Evolutionary conservation across 2,329 filamentous ascomycete species (phyloP).

Genomic region (Cladosporium colombiae): DNA sequence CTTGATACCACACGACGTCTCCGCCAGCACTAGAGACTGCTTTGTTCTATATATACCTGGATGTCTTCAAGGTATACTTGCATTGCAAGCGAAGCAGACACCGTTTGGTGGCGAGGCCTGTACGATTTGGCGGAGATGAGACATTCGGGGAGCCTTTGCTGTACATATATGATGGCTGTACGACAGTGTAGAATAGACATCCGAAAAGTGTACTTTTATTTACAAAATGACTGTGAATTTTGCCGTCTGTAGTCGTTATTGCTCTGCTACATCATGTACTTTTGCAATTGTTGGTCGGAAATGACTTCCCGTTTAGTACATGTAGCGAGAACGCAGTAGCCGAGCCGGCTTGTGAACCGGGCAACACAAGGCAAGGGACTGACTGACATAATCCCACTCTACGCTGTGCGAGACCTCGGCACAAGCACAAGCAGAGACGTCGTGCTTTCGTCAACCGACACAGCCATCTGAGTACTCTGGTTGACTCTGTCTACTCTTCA

Average conservation of each 20-base stretch:
- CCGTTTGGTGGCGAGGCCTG: not conserved
- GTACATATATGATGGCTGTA: not conserved
- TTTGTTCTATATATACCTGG: not conserved
- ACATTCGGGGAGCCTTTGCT: not conserved
- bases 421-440: not conserved
- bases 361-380: not conserved
- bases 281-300: not conserved
- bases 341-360: not conserved
- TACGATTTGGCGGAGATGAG: not conserved
- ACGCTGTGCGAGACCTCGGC: not conserved
- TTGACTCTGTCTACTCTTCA: not conserved
- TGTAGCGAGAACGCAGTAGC: not conserved
- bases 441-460: not conserved
- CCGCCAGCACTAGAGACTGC: not conserved
- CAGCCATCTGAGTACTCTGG: not conserved
- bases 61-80: not conserved
- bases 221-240: not conserved
- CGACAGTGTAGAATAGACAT: slow-evolving; percentile 1
- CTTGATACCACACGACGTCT: not conserved
- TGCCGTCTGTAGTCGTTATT: too few species aligned
- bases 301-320: not conserved
- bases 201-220: slow-evolving; percentile 2
- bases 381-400: not conserved
- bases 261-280: too few species aligned
- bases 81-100: not conserved